Conservation (phyloP, 192 early-diverging fungal genomes). For the Rhizophagus prolifer region DNA sequence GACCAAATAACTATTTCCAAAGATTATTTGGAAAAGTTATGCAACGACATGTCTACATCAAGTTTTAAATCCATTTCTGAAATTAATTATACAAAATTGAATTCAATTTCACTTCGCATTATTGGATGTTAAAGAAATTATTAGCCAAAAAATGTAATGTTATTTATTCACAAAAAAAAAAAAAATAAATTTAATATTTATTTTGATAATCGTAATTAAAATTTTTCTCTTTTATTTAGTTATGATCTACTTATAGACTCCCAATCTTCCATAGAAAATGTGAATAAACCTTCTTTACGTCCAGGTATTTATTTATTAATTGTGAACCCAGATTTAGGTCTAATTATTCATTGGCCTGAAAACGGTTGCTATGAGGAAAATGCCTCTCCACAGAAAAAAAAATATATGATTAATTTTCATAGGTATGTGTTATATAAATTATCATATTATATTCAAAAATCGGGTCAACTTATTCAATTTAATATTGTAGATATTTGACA, state of each 20-base stretch:
- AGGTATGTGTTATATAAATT: neutral
- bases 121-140: slow-evolving; percentile 27
- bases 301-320: neutral
- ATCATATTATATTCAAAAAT: neutral
- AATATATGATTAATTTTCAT: slow-evolving; percentile 32
- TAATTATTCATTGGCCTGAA: slow-evolving; percentile 31
- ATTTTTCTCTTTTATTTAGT: neutral
- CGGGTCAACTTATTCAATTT: neutral
- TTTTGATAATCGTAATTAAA: neutral
- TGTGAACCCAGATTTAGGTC: neutral
- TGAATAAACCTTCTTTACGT: neutral
- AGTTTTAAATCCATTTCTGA: slow-evolving; percentile 23
- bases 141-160: slow-evolving; percentile 17
- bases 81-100: slow-evolving; percentile 24
- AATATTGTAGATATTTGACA: slow-evolving; percentile 13
- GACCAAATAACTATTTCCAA: slow-evolving; percentile 18
- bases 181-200: too few species aligned
- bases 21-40: neutral
- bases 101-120: neutral
- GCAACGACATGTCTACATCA: slow-evolving; percentile 14
- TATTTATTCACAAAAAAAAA: too few species aligned
- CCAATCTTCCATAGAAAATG: neutral
- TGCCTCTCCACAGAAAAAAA: slow-evolving; percentile 10
- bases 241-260: neutral
- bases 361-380: slow-evolving; percentile 28